Evolutionary conservation across 306 rosid genomes (phyloP).

Genomic region (Dalbergia cochinchinensis): DNA sequence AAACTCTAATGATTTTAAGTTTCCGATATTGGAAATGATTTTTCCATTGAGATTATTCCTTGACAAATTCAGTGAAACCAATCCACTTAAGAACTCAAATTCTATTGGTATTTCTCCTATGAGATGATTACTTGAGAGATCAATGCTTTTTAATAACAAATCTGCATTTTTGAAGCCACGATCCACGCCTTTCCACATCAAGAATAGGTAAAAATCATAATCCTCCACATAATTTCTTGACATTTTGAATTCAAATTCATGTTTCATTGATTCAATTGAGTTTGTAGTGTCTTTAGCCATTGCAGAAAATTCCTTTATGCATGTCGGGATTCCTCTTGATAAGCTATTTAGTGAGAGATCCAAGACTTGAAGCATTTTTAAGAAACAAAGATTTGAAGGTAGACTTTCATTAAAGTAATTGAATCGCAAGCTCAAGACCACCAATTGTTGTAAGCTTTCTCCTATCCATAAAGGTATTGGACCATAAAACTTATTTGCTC

Average conservation of each 20-base stretch:
- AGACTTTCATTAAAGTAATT: slow-evolving; percentile 12
- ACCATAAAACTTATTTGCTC: slow-evolving; percentile 27
- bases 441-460: slow-evolving; percentile 1
- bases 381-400: slow-evolving; percentile 3
- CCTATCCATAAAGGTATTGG: slow-evolving; percentile 43
- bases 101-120: slow-evolving; percentile 36
- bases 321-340: slow-evolving; percentile 8
- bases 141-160: background rate
- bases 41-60: slow-evolving; percentile 14
- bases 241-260: background rate
- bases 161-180: background rate
- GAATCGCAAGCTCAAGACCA: background rate
- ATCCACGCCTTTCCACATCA: slow-evolving; percentile 28
- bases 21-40: slow-evolving; percentile 17
- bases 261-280: background rate
- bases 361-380: background rate
- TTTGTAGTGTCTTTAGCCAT: background rate
- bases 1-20: slow-evolving; percentile 26
- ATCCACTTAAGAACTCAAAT: background rate
- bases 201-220: background rate
- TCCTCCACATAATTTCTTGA: accelerated
- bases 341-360: slow-evolving; percentile 27
- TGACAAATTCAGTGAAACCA: slow-evolving; percentile 32
- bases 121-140: slow-evolving; percentile 38
- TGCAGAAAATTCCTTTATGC: background rate